Evolutionary conservation across 2,329 filamentous ascomycete species (phyloP), one percentile per base, ranked within the genome.

Genomic region (Botryotinia calthae): DNA sequence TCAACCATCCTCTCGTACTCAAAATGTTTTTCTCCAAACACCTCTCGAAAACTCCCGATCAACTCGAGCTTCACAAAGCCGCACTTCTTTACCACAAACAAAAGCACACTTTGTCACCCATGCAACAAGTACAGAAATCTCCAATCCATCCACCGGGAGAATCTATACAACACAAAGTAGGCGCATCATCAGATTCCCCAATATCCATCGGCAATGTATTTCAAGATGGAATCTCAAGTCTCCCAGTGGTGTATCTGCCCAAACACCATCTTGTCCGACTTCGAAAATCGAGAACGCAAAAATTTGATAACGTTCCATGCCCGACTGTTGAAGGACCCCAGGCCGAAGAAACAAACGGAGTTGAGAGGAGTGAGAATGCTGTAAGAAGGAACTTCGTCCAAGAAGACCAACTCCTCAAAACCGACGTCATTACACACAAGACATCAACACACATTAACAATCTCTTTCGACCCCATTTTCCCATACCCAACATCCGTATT

Each of bases 341-440:
- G 9, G 5, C 0, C 1, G 16, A 54, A 4, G 9, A 54, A n/a
- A 8, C 20, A 14, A 20, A 16, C 22, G 9, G 16, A 42, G 1
- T 28, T 8, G 10, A 22, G 25, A 34, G 0, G 7, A 40, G 12
- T 1, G 59, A 2, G 14, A 7, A n/a, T 8, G 14, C 40, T 25
- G 59, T 5, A 8, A 18, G 28, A 18, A 28, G 12, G 4, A 22
- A 14, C 12, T 3, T 0, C 2, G 5, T 8, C 1, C 16, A 7
- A 66, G 46, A 40, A n/a, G 4, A 28, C 8, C 16, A 16, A 40
- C 25, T 22, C 10, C 20, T 4, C 5, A 54, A 34, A 8, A 37
- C 25, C 16, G 1, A 54, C 8, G 7, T 12, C 16, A 4, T 22
- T 22, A 2, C 16, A 67, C 25, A 8, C 8, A 42, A 28, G 18